These are phyloP conservation scores for Hypoxylon sp. DNA, from an alignment of 2,329 filamentous ascomycete genomes.

Conservation along the genomic window DNA sequence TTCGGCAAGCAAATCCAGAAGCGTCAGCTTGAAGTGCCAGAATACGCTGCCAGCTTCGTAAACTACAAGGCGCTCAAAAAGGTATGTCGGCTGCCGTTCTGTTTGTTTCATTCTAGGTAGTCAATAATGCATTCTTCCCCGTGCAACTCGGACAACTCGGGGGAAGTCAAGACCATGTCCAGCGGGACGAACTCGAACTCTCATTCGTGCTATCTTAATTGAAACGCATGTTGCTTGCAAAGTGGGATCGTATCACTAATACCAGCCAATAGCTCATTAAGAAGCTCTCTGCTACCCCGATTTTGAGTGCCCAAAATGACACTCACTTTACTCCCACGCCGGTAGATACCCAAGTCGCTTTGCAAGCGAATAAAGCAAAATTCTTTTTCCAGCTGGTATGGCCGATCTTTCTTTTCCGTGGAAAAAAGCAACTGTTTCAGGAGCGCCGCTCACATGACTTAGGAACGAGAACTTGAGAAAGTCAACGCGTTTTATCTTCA, in stretches of 20 bases:
- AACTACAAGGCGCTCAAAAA: conserved; percentile 99
- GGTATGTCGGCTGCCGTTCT: conserved; percentile 63
- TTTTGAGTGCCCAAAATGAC: conserved; percentile 81
- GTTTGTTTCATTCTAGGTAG: conserved; percentile 17
- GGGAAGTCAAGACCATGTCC: conserved; percentile 25
- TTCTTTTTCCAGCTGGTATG: conserved; percentile 98
- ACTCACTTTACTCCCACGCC: conserved; percentile 59
- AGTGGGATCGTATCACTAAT: conserved; percentile 51
- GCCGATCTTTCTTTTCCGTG: conserved; percentile 20
- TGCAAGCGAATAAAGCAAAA: conserved; percentile 97
- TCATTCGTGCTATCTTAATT: conserved; percentile 23
- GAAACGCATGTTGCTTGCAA: conserved; percentile 24
- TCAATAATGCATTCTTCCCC: conserved; percentile 17
- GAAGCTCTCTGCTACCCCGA: conserved; percentile 92
- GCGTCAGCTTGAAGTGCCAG: conserved; percentile 97
- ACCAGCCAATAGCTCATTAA: conserved; percentile 84
- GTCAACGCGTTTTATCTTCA: conserved; percentile 98
- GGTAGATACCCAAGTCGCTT: conserved; percentile 83
- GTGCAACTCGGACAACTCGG: conserved; percentile 7
- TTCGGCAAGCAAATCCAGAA: conserved; percentile 99
- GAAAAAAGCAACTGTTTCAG: conserved; percentile 4
- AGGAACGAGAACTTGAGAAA: conserved; percentile 98
- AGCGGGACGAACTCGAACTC: conserved; percentile 10
- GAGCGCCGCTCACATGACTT: conserved; percentile 54
- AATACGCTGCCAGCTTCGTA: conserved; percentile 99